Percentiles rank a stretch among this genome's conserved stretches.
Evolutionary conservation across 1,284 basidiomycete genomes (phyloP).

Genomic region (Apiotrichum brassicae): DNA sequence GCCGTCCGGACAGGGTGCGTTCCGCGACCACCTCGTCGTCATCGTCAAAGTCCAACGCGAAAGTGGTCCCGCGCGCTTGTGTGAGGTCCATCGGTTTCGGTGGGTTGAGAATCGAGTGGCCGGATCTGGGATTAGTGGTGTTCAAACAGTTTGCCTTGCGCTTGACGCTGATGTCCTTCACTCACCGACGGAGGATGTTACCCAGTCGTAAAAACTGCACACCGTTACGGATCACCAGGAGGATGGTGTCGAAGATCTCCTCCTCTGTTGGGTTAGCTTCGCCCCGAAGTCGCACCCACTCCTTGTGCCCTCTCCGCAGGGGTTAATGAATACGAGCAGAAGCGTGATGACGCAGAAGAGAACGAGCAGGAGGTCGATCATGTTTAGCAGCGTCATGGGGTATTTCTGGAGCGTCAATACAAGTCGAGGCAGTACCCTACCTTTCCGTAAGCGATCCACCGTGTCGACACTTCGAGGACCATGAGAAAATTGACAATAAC

Average conservation of each 20-base stretch:
- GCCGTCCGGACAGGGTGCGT: conserved; percentile 21
- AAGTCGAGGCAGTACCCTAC: conserved; percentile 51
- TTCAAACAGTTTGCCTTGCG: too few relatives aligned
- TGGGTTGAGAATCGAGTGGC: conserved; percentile 84
- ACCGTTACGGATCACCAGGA: conserved; percentile 81
- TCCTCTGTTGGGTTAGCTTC: conserved; percentile 63
- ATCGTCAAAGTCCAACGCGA: conserved; percentile 59
- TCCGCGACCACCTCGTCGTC: conserved; percentile 51
- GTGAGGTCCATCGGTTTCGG: conserved; percentile 87
- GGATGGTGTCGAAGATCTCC: conserved; percentile 80
- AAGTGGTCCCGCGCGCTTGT: conserved; percentile 45
- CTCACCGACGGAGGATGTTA: conserved; percentile 81
- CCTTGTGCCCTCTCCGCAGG: conserved; percentile 39
- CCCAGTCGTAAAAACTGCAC: conserved; percentile 85
- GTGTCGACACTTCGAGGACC: conserved; percentile 83
- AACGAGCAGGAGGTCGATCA: conserved; percentile 77
- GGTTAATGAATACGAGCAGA: conserved; percentile 66
- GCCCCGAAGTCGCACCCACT: conserved; percentile 19
- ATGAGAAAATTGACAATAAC: conserved; percentile 83
- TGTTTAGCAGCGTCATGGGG: conserved; percentile 85
- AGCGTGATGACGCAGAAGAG: conserved; percentile 79
- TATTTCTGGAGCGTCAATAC: conserved; percentile 63
- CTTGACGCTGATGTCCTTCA: conserved; percentile 20
- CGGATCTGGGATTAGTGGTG: conserved; percentile 57
- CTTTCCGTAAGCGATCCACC: conserved; percentile 81